Base-by-base conservation (phyloP, 345 rosid species). In the Linum lewisii region DNA sequence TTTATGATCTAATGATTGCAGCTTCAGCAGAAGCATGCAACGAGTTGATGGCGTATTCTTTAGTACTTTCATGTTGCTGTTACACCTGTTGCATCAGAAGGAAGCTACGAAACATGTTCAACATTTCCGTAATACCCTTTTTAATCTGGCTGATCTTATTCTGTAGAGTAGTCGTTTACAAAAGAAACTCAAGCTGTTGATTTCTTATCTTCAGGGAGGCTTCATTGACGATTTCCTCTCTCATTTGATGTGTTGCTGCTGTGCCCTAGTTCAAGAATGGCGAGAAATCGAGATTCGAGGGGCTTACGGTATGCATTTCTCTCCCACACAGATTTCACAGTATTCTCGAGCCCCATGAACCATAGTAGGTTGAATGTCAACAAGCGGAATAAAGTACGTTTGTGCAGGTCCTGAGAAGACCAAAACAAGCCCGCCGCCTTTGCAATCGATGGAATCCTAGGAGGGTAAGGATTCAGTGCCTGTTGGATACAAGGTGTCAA, bases 191-290 rank as follows among this genome's bases (percentile, higher is more conserved):
- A 19, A 20, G 22, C 13, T 29, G 4, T 29, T 29, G 26, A 11
- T 16, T 21, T 21, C 26, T 62, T 63, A 0, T 29, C 63, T 8
- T 49, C 86, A 89, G 99, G 97, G 96, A 62, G 99, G 99, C 51
- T 84, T 71, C 59, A 47, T 89, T 62, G 99, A 89, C 56, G 97
- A 93, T 77, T 93, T 93, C 73, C 94, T 89, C 58, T 89, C 99
- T 3, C 99, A 93, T 79, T 50, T 93, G 36, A 85, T 93, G 95
- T 93, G 97, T 59, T 93, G 99, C 73, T 93, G 99, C 70, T 93
- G 99, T 60, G 92, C 99, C 25, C 97, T 93, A 34, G 97, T 93
- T 60, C 99, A 89, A 85, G 99, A 93, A 76, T 85, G 82, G 73
- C 82, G 99, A 67, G 97, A 93, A 82, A 88, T 93, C 29, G 96